Percentiles rank a stretch among this genome's conserved stretches.
Conservation (phyloP, 257 asterid species). For the Striga asiatica region DNA sequence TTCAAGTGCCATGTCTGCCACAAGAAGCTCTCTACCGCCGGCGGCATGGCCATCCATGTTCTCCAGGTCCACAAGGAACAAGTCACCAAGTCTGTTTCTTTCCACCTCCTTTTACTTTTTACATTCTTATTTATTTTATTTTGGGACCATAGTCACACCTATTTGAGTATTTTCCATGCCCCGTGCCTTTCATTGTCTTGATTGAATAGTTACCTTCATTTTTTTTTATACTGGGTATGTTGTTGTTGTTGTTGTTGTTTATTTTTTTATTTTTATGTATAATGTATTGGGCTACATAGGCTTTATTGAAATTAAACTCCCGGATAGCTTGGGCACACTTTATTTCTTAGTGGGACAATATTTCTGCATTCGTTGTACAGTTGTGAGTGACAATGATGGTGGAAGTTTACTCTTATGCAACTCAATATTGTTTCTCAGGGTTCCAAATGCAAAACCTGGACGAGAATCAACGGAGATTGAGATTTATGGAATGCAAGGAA, state of each 20-base stretch:
- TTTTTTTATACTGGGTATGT: too few species aligned
- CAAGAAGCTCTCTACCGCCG: slow-evolving; percentile 93
- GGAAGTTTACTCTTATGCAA: neutral
- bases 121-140: neutral
- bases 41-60: slow-evolving; percentile 94
- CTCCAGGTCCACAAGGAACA: slow-evolving; percentile 97
- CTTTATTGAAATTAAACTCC: neutral
- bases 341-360: too few species aligned
- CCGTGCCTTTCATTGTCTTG: neutral
- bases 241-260: too few species aligned
- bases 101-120: neutral
- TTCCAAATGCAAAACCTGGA: slow-evolving; percentile 92
- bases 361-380: neutral
- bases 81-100: slow-evolving; percentile 42
- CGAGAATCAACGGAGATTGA: slow-evolving; percentile 89
- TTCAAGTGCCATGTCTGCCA: slow-evolving; percentile 94
- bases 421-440: slow-evolving; percentile 35
- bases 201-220: too few species aligned
- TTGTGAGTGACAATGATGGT: neutral
- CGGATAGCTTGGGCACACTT: neutral
- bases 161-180: neutral
- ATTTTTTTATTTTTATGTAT: neutral
- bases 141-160: neutral
- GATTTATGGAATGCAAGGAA: slow-evolving; percentile 97
- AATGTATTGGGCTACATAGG: neutral